Base-by-base conservation (phyloP, 2,329 filamentous ascomycete species). In the Neofusicoccum parvum region DNA sequence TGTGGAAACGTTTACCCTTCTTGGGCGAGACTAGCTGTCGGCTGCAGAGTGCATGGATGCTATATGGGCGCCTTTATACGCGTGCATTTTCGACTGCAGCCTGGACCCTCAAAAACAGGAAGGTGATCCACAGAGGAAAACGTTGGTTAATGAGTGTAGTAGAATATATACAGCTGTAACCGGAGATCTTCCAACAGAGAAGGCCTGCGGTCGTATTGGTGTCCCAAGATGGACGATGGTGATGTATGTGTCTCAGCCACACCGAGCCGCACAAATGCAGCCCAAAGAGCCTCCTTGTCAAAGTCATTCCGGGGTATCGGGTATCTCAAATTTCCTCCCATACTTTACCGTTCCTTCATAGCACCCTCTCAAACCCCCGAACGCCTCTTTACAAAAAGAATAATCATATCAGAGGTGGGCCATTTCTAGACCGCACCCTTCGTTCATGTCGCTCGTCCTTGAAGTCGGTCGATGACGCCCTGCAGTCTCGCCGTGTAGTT, bases 401-500 rank as follows among this genome's bases (percentile, higher is more conserved):
- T 32, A n/a, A n/a, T 20, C 32, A 20, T 39, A 49, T 6, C 15
- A 37, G 14, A 43, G 23, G 10, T 11, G 27, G 3, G 9, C 1
- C 27, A 20, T 51, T 39, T n/a, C 15, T 23, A 10, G 17, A 62
- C 9, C 14, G 10, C 14, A 36, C 37, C 23, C 17, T 43, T 53
- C 27, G 6, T 7, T 32, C 36, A 64, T 6, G 39, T 46, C 20
- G 53, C 41, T 36, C 46, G 32, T 12, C 56, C 64, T 72, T 79
- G 68, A 48, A 86, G 74, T 62, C 79, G 76, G 68, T 79, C 76
- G 36, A 87, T 79, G 9, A 89, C 83, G 27, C 78, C 77, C 72
- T 85, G 80, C 50, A 89, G 76, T 45, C 84, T 81, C 65, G 79
- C 75, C 3, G 85, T 86, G 68, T 88, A 86, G 23, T 80, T 83